These are phyloP conservation scores for Dimargaris verticillata DNA, from an alignment of 192 early-diverging fungal species.

Conservation along the genomic window DNA sequence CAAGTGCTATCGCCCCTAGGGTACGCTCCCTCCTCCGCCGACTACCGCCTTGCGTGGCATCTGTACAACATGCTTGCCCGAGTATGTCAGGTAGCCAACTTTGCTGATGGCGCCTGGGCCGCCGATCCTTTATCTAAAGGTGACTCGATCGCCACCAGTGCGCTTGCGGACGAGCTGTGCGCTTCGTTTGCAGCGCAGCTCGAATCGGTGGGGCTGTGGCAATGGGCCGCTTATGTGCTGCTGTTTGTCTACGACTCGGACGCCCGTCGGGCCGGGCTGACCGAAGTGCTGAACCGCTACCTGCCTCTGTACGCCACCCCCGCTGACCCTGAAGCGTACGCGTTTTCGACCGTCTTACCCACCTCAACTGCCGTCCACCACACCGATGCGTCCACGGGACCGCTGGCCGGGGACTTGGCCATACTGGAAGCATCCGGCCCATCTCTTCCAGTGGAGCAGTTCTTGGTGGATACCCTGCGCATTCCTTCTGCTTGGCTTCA, in stretches of 20 bases:
- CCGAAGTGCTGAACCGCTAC: conserved; percentile 27
- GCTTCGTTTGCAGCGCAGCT: conserved; percentile 48
- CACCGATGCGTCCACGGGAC: conserved; percentile 7
- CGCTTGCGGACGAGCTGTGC: conserved; percentile 34
- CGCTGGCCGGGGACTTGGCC: conserved; percentile 10
- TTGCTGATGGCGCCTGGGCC: conserved; percentile 23
- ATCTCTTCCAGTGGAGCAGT: conserved; percentile 16
- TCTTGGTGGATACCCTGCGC: conserved; percentile 38
- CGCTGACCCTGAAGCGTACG: conserved; percentile 14
- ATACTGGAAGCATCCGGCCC: conserved; percentile 3
- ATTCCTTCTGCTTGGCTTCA: conserved; percentile 44
- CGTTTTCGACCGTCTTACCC: not conserved
- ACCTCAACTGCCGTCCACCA: conserved; percentile 14
- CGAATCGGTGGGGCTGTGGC: conserved; percentile 58
- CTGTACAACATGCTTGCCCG: conserved; percentile 34
- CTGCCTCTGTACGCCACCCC: conserved; percentile 32
- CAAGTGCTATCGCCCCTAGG: conserved; percentile 38
- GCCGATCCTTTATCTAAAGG: conserved; percentile 13
- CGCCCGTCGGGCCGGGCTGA: not conserved
- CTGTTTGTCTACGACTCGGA: conserved; percentile 18
- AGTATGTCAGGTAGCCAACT: conserved; percentile 27
- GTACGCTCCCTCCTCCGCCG: conserved; percentile 37
- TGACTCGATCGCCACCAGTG: conserved; percentile 8
- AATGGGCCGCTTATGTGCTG: conserved; percentile 68
- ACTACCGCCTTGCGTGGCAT: conserved; percentile 52